Evolutionary conservation across 176 grass and related monocot genomes (phyloP), one percentile per base, ranked within the genome.

Genomic region (Puya raimondii): DNA sequence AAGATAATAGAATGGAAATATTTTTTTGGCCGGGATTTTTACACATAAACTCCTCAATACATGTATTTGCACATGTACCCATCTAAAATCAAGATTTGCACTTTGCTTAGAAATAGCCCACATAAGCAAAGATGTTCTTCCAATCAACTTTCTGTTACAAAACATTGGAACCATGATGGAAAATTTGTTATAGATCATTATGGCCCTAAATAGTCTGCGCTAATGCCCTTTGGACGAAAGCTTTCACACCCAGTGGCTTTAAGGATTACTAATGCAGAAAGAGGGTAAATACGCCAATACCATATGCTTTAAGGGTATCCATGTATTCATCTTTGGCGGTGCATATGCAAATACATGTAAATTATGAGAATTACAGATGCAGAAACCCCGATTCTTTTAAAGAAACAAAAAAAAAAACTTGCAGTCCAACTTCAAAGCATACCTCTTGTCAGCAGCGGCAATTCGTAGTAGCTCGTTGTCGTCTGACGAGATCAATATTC

Each of bases 361-460:
- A 29, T 71, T 57, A 14, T 11, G 56, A 57, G 15, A 73, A n/a
- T 13, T 5, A 14, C 2, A 12, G 51, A 13, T 42, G 33, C 33
- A 42, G 33, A 42, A 42, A 42, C 33, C 4, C 33, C 33, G 0
- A 42, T 42, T 7, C 33, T 42, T 42, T 42, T 42, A 42, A 42
- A 42, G 33, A 42, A 42, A 42, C 33, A 42, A 78, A 80, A 13
- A 0, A 14, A 63, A 65, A 52, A 50, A 0, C n/a, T 48, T 74
- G 50, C 79, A 58, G 11, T 12, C 49, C 13, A 23, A 72, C 69
- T 9, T 13, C 18, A 48, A 79, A 84, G 23, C 72, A 51, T 68
- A 97, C 93, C 93, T 90, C 66, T 97, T 97, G 74, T 97, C 93
- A 76, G 84, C 50, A 12, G 89, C 84, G 50, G 93, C 84, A n/a